A percentile compares a stretch with the other conserved stretches of the same genome.
Conservation (phyloP, 163 green algal genomes). For the Chloromonas sp. region DNA sequence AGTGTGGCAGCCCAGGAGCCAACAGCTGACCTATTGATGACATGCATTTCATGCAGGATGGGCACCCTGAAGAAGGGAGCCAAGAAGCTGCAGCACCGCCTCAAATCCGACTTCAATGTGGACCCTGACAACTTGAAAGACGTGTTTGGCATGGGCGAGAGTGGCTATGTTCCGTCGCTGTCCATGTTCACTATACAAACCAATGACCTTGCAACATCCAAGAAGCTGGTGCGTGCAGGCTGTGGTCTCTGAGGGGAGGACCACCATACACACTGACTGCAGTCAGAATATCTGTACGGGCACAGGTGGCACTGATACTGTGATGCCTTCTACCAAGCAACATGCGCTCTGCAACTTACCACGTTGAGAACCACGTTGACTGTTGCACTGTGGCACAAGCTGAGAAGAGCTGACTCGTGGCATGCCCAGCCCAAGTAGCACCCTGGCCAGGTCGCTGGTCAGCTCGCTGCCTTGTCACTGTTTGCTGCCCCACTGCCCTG, state of each 20-base stretch:
- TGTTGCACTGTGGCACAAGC: no score
- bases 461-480: no score
- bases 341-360: not conserved
- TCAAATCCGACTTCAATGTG: conserved; percentile 12
- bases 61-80: conserved; percentile 3
- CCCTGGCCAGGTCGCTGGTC: no score
- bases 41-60: conserved; percentile 14
- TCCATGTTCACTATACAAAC: conserved; percentile 4
- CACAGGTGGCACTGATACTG: not conserved
- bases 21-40: no score
- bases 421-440: no score
- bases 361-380: not conserved
- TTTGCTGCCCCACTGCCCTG: no score
- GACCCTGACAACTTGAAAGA: conserved; percentile 7
- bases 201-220: not conserved
- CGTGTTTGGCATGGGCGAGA: conserved; percentile 6
- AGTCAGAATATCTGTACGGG: not conserved
- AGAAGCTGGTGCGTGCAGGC: not conserved
- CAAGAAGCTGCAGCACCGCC: conserved; percentile 11
- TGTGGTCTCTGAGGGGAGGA: not conserved
- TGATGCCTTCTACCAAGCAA: not conserved
- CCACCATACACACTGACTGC: not conserved
- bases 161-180: not conserved
- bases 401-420: no score
- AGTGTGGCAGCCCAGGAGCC: not conserved